phyloP scores from a whole-genome alignment of 805 yeast genomes.

The Cyberlindnera maclurae region DNA sequence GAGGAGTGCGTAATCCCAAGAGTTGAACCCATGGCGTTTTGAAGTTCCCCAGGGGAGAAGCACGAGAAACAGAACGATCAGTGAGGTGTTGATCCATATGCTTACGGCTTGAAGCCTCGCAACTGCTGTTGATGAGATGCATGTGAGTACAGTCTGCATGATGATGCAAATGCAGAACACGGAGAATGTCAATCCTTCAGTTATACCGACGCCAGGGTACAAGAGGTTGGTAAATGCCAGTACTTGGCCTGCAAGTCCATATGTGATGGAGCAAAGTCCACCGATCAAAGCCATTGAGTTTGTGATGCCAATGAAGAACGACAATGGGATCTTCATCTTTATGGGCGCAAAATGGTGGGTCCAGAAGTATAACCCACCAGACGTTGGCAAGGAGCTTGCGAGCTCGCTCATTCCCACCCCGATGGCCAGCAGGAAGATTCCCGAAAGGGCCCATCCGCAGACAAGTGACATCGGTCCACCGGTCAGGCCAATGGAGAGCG shows the following conservation, averaged over 20 bases:
- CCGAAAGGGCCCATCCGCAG: constrained; percentile 69
- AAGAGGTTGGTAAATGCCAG: not conserved
- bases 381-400: constrained; percentile 64
- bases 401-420: constrained; percentile 59
- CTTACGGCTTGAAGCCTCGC: constrained; percentile 56
- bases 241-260: constrained; percentile 64
- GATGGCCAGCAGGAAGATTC: constrained; percentile 46
- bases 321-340: constrained; percentile 40
- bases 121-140: constrained; percentile 46
- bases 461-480: constrained; percentile 55
- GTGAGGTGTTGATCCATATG: constrained; percentile 42
- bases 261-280: constrained; percentile 62
- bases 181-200: constrained; percentile 51
- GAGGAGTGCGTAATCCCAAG: constrained; percentile 48
- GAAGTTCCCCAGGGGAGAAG: constrained; percentile 57
- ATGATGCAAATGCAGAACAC: constrained; percentile 55
- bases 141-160: constrained; percentile 31
- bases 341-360: constrained; percentile 59
- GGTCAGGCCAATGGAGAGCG: constrained; percentile 32
- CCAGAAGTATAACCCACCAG: constrained; percentile 70
- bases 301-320: constrained; percentile 59
- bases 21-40: constrained; percentile 31
- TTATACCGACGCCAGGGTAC: constrained; percentile 35
- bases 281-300: constrained; percentile 60
- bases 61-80: constrained; percentile 49